Evolutionary conservation across 2,329 filamentous ascomycete genomes (phyloP).

Genomic region (Xylaria sp.): DNA sequence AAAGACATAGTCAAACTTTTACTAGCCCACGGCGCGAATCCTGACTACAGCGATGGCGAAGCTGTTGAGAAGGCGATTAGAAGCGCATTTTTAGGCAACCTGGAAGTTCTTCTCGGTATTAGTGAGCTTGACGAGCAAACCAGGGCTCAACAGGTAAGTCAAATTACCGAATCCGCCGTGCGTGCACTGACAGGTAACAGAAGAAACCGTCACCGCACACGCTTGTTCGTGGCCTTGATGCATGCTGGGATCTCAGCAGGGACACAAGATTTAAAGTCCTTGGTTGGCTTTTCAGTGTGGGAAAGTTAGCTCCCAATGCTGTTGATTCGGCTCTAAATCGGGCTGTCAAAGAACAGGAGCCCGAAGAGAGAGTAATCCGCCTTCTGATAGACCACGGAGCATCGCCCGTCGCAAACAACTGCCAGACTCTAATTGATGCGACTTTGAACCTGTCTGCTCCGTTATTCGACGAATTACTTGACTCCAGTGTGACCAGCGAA

Average conservation of each 20-base stretch:
- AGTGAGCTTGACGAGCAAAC: slow-evolving; percentile 47
- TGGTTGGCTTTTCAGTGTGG: slow-evolving; percentile 57
- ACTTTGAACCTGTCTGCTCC: slow-evolving; percentile 47
- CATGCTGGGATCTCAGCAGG: slow-evolving; percentile 56
- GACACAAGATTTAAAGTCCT: slow-evolving; percentile 56
- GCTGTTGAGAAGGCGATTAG: slow-evolving; percentile 60
- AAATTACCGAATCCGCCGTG: not conserved
- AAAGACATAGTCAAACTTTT: slow-evolving; percentile 56
- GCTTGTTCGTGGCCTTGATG: slow-evolving; percentile 57
- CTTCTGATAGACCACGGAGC: slow-evolving; percentile 58
- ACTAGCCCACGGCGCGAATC: slow-evolving; percentile 58
- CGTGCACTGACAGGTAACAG: slow-evolving; percentile 37
- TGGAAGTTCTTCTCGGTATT: slow-evolving; percentile 59
- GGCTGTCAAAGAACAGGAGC: slow-evolving; percentile 59
- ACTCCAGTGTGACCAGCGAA: slow-evolving; percentile 46
- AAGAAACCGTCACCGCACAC: slow-evolving; percentile 55
- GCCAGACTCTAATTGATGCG: slow-evolving; percentile 58
- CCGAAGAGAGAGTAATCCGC: slow-evolving; percentile 53
- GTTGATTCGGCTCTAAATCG: slow-evolving; percentile 57
- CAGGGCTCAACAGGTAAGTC: slow-evolving; percentile 42
- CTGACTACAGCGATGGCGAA: slow-evolving; percentile 61
- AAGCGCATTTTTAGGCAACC: slow-evolving; percentile 55
- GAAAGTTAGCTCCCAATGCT: slow-evolving; percentile 54
- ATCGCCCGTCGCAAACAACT: slow-evolving; percentile 57
- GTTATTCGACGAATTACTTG: slow-evolving; percentile 50